Conservation (phyloP, 2,329 filamentous ascomycete genomes). For the Colletotrichum spaethianum region DNA sequence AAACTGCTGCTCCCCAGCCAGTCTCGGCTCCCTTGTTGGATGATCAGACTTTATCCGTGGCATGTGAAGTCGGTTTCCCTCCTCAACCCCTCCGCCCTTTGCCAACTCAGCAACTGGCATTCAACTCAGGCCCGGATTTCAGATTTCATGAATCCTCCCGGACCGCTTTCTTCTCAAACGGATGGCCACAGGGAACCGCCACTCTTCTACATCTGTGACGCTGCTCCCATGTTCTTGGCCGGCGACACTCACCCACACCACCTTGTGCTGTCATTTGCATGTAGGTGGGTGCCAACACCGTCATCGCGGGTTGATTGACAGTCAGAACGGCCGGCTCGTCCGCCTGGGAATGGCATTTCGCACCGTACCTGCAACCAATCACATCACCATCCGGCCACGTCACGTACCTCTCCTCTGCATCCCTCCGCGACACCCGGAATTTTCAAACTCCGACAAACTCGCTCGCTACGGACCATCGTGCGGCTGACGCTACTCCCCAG, state of each 20-base stretch:
- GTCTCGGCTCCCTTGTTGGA: conserved; percentile 4
- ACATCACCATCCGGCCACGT: conserved; percentile 2
- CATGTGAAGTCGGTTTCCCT: conserved; percentile 26
- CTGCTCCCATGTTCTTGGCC: conserved; percentile 4
- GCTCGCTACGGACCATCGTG: conserved; percentile 23
- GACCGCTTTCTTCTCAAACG: conserved; percentile 2
- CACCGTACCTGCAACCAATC: conserved; percentile 24
- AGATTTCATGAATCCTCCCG: not conserved
- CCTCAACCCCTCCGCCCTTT: not conserved
- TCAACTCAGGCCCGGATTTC: conserved; percentile 1
- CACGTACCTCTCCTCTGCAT: conserved; percentile 27
- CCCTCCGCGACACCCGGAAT: conserved; percentile 18
- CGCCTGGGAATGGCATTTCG: not conserved
- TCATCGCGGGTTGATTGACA: not conserved
- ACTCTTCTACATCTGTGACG: conserved; percentile 1
- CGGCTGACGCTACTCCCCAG: not conserved
- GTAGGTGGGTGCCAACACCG: conserved; percentile 13
- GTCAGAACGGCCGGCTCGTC: conserved; percentile 5
- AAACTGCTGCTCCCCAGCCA: not conserved
- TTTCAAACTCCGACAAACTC: conserved; percentile 20
- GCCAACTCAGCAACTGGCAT: conserved; percentile 13
- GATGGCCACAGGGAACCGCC: not conserved
- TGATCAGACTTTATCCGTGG: conserved; percentile 3
- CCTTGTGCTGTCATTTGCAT: conserved; percentile 19
- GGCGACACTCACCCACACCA: conserved; percentile 13